Conservation (phyloP, 495 filamentous ascomycete species). For the Penicillium manginii region DNA sequence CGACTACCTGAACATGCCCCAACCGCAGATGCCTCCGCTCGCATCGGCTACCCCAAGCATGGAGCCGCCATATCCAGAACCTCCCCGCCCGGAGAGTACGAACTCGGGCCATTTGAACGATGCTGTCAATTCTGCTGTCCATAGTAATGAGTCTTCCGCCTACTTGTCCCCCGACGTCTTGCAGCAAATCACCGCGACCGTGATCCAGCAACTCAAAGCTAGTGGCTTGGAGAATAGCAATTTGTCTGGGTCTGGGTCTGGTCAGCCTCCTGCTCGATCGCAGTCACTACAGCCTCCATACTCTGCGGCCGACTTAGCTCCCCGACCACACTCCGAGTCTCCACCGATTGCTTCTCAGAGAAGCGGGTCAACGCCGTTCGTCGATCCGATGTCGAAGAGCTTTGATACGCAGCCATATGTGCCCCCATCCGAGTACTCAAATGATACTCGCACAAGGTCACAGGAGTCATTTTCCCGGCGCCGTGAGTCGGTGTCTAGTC, state of each 20-base stretch:
- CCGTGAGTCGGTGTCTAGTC: slow-evolving; percentile 38
- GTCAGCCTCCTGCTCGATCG: slow-evolving; percentile 32
- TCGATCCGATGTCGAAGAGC: slow-evolving; percentile 27
- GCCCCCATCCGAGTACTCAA: slow-evolving; percentile 30
- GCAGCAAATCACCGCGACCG: slow-evolving; percentile 55
- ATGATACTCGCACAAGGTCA: slow-evolving; percentile 30
- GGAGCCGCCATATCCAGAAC: slow-evolving; percentile 25
- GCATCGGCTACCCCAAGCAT: slow-evolving; percentile 25
- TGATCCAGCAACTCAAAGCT: slow-evolving; percentile 57
- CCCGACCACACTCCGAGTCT: slow-evolving; percentile 36
- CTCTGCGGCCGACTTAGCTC: slow-evolving; percentile 27
- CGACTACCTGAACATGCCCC: slow-evolving; percentile 47
- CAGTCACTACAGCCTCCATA: slow-evolving; percentile 40
- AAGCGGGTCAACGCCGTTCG: slow-evolving; percentile 25
- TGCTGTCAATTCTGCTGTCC: slow-evolving; percentile 51
- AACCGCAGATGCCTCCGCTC: slow-evolving; percentile 39
- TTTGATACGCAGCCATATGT: slow-evolving; percentile 50
- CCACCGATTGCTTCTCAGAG: slow-evolving; percentile 28
- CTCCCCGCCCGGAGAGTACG: slow-evolving; percentile 13
- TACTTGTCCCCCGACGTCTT: slow-evolving; percentile 55
- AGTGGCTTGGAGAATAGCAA: slow-evolving; percentile 40
- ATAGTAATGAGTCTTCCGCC: slow-evolving; percentile 35
- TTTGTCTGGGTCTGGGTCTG: slow-evolving; percentile 18
- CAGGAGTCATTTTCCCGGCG: slow-evolving; percentile 27
- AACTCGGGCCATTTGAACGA: slow-evolving; percentile 44